Percentiles rank a stretch among this genome's conserved stretches.
phyloP scores from a whole-genome alignment of 352 stramenopile genomes.

The Globisporangium recalcitrans region DNA sequence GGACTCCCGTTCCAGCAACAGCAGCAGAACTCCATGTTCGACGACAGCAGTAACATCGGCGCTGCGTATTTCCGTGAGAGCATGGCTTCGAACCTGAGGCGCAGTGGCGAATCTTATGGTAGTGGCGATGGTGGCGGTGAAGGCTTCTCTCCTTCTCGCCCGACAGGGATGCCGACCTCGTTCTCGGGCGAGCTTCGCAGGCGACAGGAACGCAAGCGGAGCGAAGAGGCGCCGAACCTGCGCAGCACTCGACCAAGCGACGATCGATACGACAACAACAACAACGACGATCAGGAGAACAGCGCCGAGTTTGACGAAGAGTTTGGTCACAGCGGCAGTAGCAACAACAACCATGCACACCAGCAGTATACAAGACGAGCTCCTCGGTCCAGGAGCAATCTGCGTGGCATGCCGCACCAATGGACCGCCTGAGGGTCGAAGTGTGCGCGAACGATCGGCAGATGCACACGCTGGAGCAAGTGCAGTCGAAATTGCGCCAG shows the following conservation, averaged over 20 bases:
- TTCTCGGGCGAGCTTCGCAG: slow-evolving; percentile 54
- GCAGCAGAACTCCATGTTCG: slow-evolving; percentile 1
- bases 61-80: slow-evolving; percentile 31
- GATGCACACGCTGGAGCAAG: slow-evolving; percentile 70
- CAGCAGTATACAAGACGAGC: neutral
- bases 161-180: slow-evolving; percentile 7
- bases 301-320: slow-evolving; percentile 19
- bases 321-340: slow-evolving; percentile 11
- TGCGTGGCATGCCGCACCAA: slow-evolving; percentile 23
- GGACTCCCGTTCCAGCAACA: neutral
- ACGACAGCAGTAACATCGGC: slow-evolving; percentile 16
- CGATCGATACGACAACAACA: slow-evolving; percentile 19
- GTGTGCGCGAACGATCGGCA: slow-evolving; percentile 67
- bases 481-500: slow-evolving; percentile 69
- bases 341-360: neutral
- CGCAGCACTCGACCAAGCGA: neutral
- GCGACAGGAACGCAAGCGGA: slow-evolving; percentile 40
- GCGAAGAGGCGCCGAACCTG: neutral
- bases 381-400: neutral
- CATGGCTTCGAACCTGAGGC: slow-evolving; percentile 17
- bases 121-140: neutral
- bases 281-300: slow-evolving; percentile 18
- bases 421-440: slow-evolving; percentile 64
- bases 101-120: neutral
- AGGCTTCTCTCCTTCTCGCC: neutral